Base-by-base conservation (phyloP, 257 asterid genomes). In the Solanum habrochaites region DNA sequence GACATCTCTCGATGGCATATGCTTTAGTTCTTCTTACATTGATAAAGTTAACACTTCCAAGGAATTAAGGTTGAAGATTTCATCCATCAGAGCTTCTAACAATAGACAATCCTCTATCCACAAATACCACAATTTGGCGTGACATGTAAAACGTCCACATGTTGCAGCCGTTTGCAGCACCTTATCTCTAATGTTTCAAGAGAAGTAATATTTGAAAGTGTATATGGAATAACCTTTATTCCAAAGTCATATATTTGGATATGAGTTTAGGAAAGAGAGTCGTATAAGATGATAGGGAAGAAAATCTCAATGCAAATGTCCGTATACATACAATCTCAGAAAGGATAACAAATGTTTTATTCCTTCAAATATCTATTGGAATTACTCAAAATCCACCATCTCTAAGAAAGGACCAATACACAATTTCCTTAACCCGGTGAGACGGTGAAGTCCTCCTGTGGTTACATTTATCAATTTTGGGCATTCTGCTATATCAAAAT, bases 201-300 rank as follows among this genome's bases (percentile, higher is more conserved):
- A 40, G 35, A 32, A 32, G 35, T 32, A 3, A 32, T 5, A 32
- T 32, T 3, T 3, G 5, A 3, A 32, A 32, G 35, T 32, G 35
- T 32, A 32, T 32, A 3, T 3, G 90, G 92, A n/a, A 92, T 77
- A n/a, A 31, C 62, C 77, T 90, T 78, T 0, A 88, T 43, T 77
- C 86, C 88, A 2, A 88, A 90, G 2, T 43, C 67, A 6, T 3
- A 0, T 8, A 90, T 14, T 1, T 0, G 0, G 2, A 91, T 9
- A 0, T 1, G 0, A 4, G 7, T 66, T 72, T 20, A 90, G 64
- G 31, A 88, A 70, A 64, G 89, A 35, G 43, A 86, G 82, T 64
- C 66, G 64, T 35, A 88, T 85, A 45, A 88, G 35, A n/a, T 85
- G 86, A 15, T 83, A 15, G 1, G 92, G 90, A 2, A 87, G 70